phyloP scores from a whole-genome alignment of 257 asterid species.

The Lithospermum erythrorhizon region DNA sequence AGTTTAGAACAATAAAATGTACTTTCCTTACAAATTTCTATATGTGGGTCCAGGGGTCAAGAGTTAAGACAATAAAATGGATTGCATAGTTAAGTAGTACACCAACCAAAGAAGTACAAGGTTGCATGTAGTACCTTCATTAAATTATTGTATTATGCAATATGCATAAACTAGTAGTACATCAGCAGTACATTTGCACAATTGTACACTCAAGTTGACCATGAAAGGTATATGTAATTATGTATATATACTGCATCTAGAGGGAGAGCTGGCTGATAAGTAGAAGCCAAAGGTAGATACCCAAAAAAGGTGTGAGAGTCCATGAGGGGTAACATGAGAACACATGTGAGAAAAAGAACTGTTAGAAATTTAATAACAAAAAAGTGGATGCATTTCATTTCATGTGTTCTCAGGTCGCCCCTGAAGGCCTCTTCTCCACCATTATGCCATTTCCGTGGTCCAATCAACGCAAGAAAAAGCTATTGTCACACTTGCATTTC shows the following conservation, averaged over 20 bases:
- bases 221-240: neutral
- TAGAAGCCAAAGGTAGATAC: neutral
- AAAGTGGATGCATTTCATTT: neutral
- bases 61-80: too few relatives aligned
- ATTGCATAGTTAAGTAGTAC: neutral
- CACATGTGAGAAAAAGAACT: neutral
- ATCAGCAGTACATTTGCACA: neutral
- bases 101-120: neutral
- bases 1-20: too few relatives aligned
- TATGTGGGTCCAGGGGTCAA: too few relatives aligned
- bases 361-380: neutral
- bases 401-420: slow-evolving; percentile 8
- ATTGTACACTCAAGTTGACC: neutral
- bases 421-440: slow-evolving; percentile 1
- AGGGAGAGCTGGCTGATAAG: neutral
- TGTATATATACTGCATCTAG: too few relatives aligned
- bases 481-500: neutral
- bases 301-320: neutral
- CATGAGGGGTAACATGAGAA: neutral
- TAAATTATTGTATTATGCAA: too few relatives aligned
- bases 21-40: too few relatives aligned
- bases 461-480: neutral
- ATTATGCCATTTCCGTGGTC: neutral
- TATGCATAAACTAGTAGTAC: neutral
- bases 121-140: neutral